phyloP scores from a whole-genome alignment of 768 basidiomycete genomes.

The Tulasnella sp. region DNA sequence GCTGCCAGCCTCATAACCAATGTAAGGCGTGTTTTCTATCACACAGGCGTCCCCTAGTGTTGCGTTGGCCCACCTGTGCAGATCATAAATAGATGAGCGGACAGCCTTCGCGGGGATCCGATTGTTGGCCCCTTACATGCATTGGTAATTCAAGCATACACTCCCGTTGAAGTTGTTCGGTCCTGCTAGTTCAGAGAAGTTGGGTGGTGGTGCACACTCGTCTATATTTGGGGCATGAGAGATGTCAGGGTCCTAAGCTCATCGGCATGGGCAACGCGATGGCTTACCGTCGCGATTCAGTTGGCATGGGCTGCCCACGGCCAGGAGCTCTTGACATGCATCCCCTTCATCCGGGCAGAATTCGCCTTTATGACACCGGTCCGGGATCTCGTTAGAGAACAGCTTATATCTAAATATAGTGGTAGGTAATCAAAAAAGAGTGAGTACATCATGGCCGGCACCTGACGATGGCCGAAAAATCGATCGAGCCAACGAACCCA shows the following conservation, averaged over 20 bases:
- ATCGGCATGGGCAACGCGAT: neutral
- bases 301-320: constrained; percentile 62
- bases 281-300: constrained; percentile 72
- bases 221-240: constrained; percentile 38
- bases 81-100: neutral
- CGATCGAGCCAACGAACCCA: constrained; percentile 36
- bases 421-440: neutral
- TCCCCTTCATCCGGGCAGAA: constrained; percentile 84
- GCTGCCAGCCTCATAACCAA: constrained; percentile 41
- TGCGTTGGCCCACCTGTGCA: constrained; percentile 61
- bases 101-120: neutral
- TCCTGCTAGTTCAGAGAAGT: constrained; percentile 39
- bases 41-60: constrained; percentile 52
- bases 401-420: constrained; percentile 17
- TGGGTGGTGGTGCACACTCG: constrained; percentile 60
- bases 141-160: constrained; percentile 69
- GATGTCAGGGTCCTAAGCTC: neutral
- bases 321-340: constrained; percentile 46
- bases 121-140: constrained; percentile 46
- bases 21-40: constrained; percentile 71
- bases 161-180: constrained; percentile 71
- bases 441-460: neutral
- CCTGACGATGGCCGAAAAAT: neutral
- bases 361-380: constrained; percentile 44
- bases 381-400: constrained; percentile 35